Evolutionary conservation across 2,329 filamentous ascomycete species (phyloP), one percentile per base, ranked within the genome.

Genomic region (Epichloe glyceriae): DNA sequence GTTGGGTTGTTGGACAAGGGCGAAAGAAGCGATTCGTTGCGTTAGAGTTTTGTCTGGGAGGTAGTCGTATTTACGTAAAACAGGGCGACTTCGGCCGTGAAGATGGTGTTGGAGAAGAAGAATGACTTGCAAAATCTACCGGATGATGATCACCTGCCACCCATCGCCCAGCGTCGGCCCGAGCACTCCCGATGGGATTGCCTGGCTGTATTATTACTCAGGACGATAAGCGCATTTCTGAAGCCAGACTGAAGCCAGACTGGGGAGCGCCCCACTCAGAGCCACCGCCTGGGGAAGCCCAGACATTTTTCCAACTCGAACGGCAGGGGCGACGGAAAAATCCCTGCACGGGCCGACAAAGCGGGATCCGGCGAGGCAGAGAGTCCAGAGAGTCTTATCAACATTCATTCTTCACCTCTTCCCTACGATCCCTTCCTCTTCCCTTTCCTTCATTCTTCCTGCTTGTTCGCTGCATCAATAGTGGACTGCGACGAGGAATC

Each of bases 41-140:
- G 34, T 40, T 14, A 37, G 26, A 17, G 41, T 40, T 34, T 46
- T 43, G 38, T 17, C 39, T 40, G 44, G 19, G 41, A 44, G 19
- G 26, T 34, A 15, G 46, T 42, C 35, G 33, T 44, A 35, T 53
- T 58, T 60, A 58, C 56, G 56, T 57, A 56, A 59, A 53, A 41
- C 7, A 53, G 55, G 55, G 57, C 58, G 57, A 57, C 47, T 55
- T 54, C 56, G 53, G 56, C 45, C 34, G 19, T 40, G 14, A n/a
- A 42, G 44, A 35, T 41, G 47, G 50, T 50, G 40, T 46, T 15
- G 19, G 33, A n/a, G 19, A 14, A n/a, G 19, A 14, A 38, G 4
- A 4, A 26, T 26, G 15, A n/a, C 35, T 38, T 38, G 35, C 15
- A 14, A n/a, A 38, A n/a, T 10, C 40, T 19, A 42, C 38, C n/a